Percentiles rank a stretch among this genome's conserved stretches.
Evolutionary conservation across 441 rosid genomes (phyloP).

Genomic region (Lepidium campestre): DNA sequence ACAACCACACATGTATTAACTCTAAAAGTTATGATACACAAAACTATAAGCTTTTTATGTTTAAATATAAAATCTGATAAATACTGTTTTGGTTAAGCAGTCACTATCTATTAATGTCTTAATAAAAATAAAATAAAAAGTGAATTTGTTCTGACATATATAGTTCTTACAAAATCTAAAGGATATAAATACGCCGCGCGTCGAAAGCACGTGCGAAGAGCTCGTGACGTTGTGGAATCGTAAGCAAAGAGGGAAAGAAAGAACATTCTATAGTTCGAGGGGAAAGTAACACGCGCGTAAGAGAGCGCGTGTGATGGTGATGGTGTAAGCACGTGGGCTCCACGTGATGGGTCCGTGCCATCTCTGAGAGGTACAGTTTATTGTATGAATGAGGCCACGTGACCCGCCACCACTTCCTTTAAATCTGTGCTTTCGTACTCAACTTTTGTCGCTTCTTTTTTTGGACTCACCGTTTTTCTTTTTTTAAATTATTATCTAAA

Average conservation of each 20-base stretch:
- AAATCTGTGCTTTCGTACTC: slow-evolving; percentile 16
- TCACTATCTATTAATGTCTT: background rate
- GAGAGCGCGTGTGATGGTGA: slow-evolving; percentile 11
- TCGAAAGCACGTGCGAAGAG: slow-evolving; percentile 9
- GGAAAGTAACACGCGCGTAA: background rate
- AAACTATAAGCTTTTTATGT: too few relatives aligned
- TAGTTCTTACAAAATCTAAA: background rate
- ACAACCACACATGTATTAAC: too few relatives aligned
- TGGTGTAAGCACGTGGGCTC: slow-evolving; percentile 25
- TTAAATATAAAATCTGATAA: background rate
- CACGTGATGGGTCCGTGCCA: slow-evolving; percentile 36
- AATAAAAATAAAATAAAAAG: background rate
- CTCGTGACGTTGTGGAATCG: slow-evolving; percentile 14
- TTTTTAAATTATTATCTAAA: background rate
- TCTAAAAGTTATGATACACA: too few relatives aligned
- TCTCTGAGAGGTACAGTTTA: slow-evolving; percentile 18
- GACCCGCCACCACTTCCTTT: slow-evolving; percentile 22
- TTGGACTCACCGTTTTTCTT: slow-evolving; percentile 10
- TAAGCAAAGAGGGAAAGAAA: slow-evolving; percentile 7
- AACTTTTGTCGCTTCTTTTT: slow-evolving; percentile 10
- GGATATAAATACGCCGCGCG: slow-evolving; percentile 16
- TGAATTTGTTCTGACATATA: background rate
- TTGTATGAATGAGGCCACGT: slow-evolving; percentile 33
- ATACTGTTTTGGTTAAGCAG: background rate
- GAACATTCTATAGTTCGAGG: slow-evolving; percentile 22